Percentiles rank a stretch among this genome's conserved stretches.
phyloP scores from a whole-genome alignment of 2,329 filamentous ascomycete genomes.

The Trichoderma koningii region DNA sequence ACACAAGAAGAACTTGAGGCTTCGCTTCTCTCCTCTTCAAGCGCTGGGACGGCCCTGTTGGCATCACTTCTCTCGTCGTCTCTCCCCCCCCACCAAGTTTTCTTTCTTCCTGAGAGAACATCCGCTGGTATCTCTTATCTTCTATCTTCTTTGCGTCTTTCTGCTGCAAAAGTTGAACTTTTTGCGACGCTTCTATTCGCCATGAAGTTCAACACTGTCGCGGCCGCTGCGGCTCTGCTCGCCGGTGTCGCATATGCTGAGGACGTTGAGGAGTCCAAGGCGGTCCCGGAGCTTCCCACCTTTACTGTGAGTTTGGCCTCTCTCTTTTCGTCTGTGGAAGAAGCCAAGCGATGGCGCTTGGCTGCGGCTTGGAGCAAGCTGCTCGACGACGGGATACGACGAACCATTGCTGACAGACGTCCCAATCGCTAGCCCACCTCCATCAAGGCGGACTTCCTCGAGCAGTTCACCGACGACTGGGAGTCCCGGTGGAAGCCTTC shows the following conservation, averaged over 20 bases:
- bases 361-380: neutral
- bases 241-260: conserved; percentile 71
- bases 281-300: conserved; percentile 68
- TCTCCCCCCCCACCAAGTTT: conserved; percentile 10
- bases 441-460: conserved; percentile 90
- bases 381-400: neutral
- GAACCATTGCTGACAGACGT: conserved; percentile 32
- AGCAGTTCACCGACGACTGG: conserved; percentile 98
- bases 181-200: conserved; percentile 56
- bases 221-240: conserved; percentile 71
- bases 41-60: conserved; percentile 34
- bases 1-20: neutral
- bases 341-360: neutral
- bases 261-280: conserved; percentile 63
- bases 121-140: conserved; percentile 26
- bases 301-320: conserved; percentile 73
- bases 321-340: neutral
- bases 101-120: neutral
- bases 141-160: neutral
- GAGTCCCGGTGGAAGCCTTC: conserved; percentile 91
- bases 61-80: conserved; percentile 21
- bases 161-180: conserved; percentile 28
- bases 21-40: conserved; percentile 37
- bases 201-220: conserved; percentile 84
- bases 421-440: conserved; percentile 67